Conservation (phyloP, 768 basidiomycete species). For the Rhizopogon salebrosus region DNA sequence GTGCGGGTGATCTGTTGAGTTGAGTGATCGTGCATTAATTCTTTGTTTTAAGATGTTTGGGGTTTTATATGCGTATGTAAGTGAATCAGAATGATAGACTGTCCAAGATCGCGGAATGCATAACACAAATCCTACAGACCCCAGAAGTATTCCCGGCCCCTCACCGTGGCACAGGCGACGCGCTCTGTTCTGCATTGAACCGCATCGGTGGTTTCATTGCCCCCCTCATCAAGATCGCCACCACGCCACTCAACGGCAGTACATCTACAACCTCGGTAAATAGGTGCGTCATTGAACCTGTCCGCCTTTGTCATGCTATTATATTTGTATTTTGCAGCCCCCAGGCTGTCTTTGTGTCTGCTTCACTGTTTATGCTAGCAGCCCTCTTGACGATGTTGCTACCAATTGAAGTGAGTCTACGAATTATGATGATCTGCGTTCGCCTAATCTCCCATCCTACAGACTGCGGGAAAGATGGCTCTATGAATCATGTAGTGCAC, state of each 20-base stretch:
- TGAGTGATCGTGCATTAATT: background rate
- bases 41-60: slow-evolving; percentile 40
- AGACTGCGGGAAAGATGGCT: slow-evolving; percentile 20
- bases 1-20: slow-evolving; percentile 15
- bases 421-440: background rate
- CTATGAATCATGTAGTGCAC: background rate
- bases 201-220: slow-evolving; percentile 43
- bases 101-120: background rate
- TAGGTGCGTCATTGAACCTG: slow-evolving; percentile 20
- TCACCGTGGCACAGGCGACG: slow-evolving; percentile 52
- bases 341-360: slow-evolving; percentile 44
- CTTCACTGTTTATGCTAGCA: slow-evolving; percentile 39
- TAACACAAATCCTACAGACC: slow-evolving; percentile 20
- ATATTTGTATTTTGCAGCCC: slow-evolving; percentile 20
- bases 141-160: slow-evolving; percentile 57
- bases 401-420: slow-evolving; percentile 40
- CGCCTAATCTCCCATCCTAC: background rate
- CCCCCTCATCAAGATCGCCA: slow-evolving; percentile 45
- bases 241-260: slow-evolving; percentile 28
- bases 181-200: slow-evolving; percentile 44
- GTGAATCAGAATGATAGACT: slow-evolving; percentile 12
- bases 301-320: background rate
- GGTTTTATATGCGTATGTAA: slow-evolving; percentile 43
- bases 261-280: slow-evolving; percentile 29
- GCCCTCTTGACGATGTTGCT: slow-evolving; percentile 35